Evolutionary conservation across 2,329 filamentous ascomycete genomes (phyloP), one percentile per base, ranked within the genome.

Genomic region (Xylaria polymorpha): DNA sequence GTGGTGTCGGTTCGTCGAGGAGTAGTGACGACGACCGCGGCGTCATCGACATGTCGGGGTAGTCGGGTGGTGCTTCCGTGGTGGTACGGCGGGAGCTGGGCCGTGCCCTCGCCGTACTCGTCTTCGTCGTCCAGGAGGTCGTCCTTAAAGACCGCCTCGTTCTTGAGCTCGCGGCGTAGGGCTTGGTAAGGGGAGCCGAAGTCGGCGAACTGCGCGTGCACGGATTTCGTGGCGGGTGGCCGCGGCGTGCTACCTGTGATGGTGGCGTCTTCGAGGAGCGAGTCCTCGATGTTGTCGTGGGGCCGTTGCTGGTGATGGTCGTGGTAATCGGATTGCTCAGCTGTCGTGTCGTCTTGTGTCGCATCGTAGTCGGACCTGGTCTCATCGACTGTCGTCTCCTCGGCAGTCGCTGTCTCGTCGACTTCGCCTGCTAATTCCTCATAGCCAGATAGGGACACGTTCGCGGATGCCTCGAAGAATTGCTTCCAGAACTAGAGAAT

Each of bases 391-490:
- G 83, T 85, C 79, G 82, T 87, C 76, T 86, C 85, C 20, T 86
- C 84, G 29, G 80, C 81, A 1, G 77, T 83, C 57, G 80, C 83
- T 66, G 77, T 86, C 76, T 87, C 88, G n/a, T 92, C 90, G 1
- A 85, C 83, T 61, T 88, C 89, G 64, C 92, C 90, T 15, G 88
- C 88, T 25, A 90, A 86, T 77, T 97, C 94, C 78, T 97, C 95
- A 80, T 99, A 98, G 35, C 94, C 94, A 0, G 94, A 97, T 12
- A 99, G 87, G 12, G 95, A 97, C 32, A 99, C 95, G 77, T 99
- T 98, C 79, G 96, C 96, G 57, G 94, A 97, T 43, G 96, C 94
- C 83, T 99, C 96, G 81, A 99, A 99, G 85, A 99, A 99, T 84
- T 98, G 94, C 82, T 99, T 99, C 96, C 96, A 99, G 82, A 99